phyloP scores from a whole-genome alignment of 1,139 yeast species.

The Keqinozyma sinolaborantium region DNA sequence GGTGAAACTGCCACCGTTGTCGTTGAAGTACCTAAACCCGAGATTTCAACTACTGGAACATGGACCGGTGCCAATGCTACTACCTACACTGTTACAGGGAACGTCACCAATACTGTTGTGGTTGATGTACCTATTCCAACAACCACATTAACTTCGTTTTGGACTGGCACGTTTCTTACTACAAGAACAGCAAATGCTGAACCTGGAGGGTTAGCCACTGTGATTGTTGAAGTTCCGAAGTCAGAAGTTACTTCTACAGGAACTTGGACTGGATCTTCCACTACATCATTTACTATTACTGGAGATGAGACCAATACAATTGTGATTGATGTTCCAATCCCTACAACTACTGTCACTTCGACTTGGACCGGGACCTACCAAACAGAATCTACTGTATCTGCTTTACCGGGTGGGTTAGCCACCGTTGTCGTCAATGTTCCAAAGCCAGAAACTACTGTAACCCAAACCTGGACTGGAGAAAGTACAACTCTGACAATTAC shows the following conservation, averaged over 20 bases:
- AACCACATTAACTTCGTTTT: constrained; percentile 8
- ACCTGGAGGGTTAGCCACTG: constrained; percentile 5
- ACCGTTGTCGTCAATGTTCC: constrained; percentile 12
- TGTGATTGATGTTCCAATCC: constrained; percentile 11
- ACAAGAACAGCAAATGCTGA: constrained; percentile 3
- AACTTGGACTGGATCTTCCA: neutral
- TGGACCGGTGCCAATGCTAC: constrained; percentile 12
- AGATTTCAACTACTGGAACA: constrained; percentile 13
- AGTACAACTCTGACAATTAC: constrained; percentile 7
- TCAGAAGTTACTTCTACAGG: constrained; percentile 7
- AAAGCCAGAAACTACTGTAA: constrained; percentile 7
- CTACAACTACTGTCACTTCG: constrained; percentile 12
- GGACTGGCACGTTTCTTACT: constrained; percentile 6
- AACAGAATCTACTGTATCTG: constrained; percentile 11
- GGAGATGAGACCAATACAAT: constrained; percentile 14
- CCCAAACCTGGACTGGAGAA: constrained; percentile 9
- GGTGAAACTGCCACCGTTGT: constrained; percentile 14
- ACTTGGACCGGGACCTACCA: constrained; percentile 13
- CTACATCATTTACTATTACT: constrained; percentile 10
- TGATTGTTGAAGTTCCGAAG: constrained; percentile 10
- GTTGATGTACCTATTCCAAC: constrained; percentile 13
- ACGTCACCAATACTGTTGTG: constrained; percentile 4
- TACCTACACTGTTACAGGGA: constrained; percentile 10
- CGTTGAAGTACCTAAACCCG: constrained; percentile 15
- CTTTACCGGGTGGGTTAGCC: constrained; percentile 12